These are phyloP conservation scores for Sanguinoderma infundibulare DNA, from an alignment of 1,284 basidiomycete species.

Conservation along the genomic window DNA sequence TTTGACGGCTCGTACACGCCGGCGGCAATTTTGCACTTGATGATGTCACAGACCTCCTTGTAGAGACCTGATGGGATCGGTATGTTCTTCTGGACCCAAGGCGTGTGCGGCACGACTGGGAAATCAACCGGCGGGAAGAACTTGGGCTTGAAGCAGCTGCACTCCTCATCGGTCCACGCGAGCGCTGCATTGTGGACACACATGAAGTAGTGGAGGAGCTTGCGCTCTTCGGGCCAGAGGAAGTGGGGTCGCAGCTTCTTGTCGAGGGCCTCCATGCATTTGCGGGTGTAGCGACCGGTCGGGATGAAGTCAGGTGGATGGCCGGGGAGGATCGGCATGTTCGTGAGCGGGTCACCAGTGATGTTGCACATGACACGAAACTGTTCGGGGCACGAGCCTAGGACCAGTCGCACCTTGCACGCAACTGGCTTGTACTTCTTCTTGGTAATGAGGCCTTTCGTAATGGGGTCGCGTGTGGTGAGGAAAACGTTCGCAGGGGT, in stretches of 20 bases:
- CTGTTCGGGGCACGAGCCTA: no score
- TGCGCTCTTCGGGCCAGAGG: no score
- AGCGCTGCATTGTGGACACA: no score
- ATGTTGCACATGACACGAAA: no score
- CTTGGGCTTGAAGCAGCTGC: conserved; percentile 8
- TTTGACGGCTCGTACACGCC: conserved; percentile 4
- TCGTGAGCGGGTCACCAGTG: no score
- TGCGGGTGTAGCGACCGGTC: conserved; percentile 36
- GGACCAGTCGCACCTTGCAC: conserved; percentile 32
- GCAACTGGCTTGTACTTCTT: conserved; percentile 44
- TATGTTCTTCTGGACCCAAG: conserved; percentile 1
- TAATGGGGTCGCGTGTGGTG: no score
- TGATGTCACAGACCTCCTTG: conserved; percentile 4
- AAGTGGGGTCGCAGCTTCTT: conserved; percentile 31
- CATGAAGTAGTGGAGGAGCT: no score
- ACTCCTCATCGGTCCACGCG: no score
- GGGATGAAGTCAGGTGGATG: conserved; percentile 28
- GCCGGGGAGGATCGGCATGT: conserved; percentile 29
- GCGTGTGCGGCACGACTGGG: conserved; percentile 27
- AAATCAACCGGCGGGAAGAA: conserved; percentile 16
- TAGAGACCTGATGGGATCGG: conserved; percentile 1
- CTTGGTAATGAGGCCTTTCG: no score
- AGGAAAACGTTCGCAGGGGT: neutral
- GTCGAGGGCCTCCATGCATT: conserved; percentile 32
- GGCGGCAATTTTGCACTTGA: no score